These are phyloP conservation scores for maize (Zea mays) DNA, from an alignment of 176 grass and related monocot species.

Conservation along the genomic window DNA sequence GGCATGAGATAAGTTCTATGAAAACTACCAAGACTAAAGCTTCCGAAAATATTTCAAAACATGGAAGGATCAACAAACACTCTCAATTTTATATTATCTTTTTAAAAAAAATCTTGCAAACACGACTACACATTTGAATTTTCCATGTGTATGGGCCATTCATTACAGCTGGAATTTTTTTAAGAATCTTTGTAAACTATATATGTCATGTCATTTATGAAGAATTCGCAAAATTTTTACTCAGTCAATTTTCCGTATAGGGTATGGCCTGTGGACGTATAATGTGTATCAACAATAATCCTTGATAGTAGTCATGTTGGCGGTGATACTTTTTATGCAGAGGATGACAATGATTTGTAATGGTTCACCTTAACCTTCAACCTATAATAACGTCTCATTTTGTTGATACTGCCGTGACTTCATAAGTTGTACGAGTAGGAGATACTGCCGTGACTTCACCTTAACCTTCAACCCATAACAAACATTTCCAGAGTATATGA, in stretches of 20 bases:
- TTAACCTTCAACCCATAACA: too few species aligned
- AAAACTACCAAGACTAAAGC: background rate
- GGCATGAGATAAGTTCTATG: background rate
- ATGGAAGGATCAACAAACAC: too few species aligned
- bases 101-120: background rate
- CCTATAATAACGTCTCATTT: background rate
- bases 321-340: background rate
- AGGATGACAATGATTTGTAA: background rate
- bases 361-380: background rate
- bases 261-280: background rate
- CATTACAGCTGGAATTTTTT: background rate
- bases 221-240: background rate
- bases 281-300: background rate
- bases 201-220: background rate
- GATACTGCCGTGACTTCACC: too few species aligned
- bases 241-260: background rate
- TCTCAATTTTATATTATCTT: background rate
- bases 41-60: background rate
- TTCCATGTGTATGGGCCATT: background rate
- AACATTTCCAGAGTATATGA: background rate
- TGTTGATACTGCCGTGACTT: background rate
- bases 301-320: slow-evolving; percentile 5
- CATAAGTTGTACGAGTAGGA: too few species aligned
- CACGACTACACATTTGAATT: background rate
- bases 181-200: background rate